These are phyloP conservation scores for Thalia dealbata DNA, from an alignment of 176 grass and related monocot species.

Conservation along the genomic window DNA sequence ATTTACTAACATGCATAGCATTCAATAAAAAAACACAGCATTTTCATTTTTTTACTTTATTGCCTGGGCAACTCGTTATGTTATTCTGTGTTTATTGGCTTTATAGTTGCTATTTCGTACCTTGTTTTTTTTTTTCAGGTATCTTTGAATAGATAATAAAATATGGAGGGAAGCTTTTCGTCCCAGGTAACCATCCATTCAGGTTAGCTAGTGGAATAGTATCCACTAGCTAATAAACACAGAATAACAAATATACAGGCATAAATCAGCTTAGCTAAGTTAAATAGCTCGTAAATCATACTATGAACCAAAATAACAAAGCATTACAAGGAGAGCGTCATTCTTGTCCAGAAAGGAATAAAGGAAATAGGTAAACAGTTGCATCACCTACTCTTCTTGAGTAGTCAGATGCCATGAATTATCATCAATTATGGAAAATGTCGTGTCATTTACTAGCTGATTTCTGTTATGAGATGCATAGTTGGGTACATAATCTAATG, in stretches of 20 bases:
- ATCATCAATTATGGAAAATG: conserved; percentile 8
- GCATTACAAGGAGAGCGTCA: background rate
- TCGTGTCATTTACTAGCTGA: conserved; percentile 6
- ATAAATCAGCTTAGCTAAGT: too few relatives aligned
- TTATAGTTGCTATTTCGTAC: background rate
- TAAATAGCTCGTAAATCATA: too few relatives aligned
- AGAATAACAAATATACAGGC: too few relatives aligned
- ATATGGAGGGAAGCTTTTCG: background rate
- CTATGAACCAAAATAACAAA: too few relatives aligned
- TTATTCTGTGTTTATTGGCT: background rate
- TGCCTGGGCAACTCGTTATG: too few relatives aligned
- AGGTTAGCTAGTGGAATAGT: conserved; percentile 40
- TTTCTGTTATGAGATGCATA: conserved; percentile 11
- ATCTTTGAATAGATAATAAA: background rate
- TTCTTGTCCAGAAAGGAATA: background rate
- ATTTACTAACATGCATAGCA: too few relatives aligned
- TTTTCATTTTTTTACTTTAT: too few relatives aligned
- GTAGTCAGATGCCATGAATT: conserved; percentile 2
- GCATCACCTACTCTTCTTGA: conserved; percentile 5
- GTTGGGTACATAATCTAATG: conserved; percentile 16
- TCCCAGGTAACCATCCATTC: conserved; percentile 58
- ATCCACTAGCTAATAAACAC: too few relatives aligned
- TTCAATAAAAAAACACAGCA: too few relatives aligned
- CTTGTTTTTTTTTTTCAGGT: background rate
- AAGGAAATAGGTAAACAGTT: conserved; percentile 24